These are phyloP conservation scores for Lithohypha guttulata DNA, from an alignment of 2,329 filamentous ascomycete genomes.

Conservation along the genomic window DNA sequence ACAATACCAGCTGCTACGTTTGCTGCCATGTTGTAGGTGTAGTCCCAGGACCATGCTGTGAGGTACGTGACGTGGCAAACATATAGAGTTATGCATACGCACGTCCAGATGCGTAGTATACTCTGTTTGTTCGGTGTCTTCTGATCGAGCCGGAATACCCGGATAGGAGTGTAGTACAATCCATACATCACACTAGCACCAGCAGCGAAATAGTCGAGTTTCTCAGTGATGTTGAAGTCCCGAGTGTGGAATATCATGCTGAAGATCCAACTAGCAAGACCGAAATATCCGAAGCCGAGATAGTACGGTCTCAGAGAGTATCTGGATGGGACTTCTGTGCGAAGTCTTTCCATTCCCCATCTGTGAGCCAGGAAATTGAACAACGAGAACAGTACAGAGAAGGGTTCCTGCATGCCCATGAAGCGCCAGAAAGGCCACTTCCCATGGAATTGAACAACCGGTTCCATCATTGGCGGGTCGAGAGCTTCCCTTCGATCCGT, in stretches of 20 bases:
- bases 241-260: conserved; percentile 87
- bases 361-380: conserved; percentile 83
- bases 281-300: conserved; percentile 65
- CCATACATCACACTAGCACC: conserved; percentile 85
- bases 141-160: conserved; percentile 72
- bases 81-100: conserved; percentile 61
- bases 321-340: conserved; percentile 54
- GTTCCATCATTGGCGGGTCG: conserved; percentile 51
- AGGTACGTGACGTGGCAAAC: conserved; percentile 69
- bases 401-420: conserved; percentile 87
- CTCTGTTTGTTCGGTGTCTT: conserved; percentile 37
- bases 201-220: conserved; percentile 91
- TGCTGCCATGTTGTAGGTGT: conserved; percentile 94
- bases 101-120: conserved; percentile 63
- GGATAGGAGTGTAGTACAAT: conserved; percentile 70
- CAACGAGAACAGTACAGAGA: conserved; percentile 83
- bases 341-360: conserved; percentile 61
- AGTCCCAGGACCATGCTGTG: conserved; percentile 80
- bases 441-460: conserved; percentile 85
- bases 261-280: conserved; percentile 73
- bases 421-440: conserved; percentile 97
- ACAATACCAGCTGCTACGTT: conserved; percentile 74
- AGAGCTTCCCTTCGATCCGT: conserved; percentile 59
- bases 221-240: conserved; percentile 77
- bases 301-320: conserved; percentile 78